phyloP scores from a whole-genome alignment of 345 rosid genomes.

The Rhodamnia rubescens region DNA sequence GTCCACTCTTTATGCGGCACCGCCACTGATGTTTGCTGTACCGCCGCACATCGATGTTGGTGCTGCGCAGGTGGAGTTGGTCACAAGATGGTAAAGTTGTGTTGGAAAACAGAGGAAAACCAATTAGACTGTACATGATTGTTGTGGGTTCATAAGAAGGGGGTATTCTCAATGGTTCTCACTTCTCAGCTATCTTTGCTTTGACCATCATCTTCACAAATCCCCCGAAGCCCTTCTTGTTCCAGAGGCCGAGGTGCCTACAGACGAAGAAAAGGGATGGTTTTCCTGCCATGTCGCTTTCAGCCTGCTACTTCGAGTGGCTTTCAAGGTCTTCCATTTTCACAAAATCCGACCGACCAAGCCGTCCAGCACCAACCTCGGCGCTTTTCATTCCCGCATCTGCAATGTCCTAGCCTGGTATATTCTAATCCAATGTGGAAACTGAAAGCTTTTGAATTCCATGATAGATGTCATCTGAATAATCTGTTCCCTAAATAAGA shows the following conservation, averaged over 20 bases:
- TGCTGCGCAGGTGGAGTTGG: neutral
- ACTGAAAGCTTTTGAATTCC: neutral
- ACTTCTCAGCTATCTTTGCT: neutral
- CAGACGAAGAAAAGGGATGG: neutral
- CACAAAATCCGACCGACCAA: neutral
- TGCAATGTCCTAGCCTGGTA: neutral
- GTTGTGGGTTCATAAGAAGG: neutral
- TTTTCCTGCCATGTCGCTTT: neutral
- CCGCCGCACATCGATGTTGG: neutral
- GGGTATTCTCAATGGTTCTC: neutral
- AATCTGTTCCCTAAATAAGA: neutral
- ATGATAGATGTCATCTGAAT: neutral
- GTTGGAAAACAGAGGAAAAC: neutral
- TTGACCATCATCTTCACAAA: neutral
- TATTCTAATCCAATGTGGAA: neutral
- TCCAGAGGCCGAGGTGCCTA: neutral
- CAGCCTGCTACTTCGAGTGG: neutral
- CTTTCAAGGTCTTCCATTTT: neutral
- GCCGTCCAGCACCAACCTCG: neutral
- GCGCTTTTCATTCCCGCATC: neutral
- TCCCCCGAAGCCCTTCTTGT: neutral
- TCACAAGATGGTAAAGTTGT: neutral
- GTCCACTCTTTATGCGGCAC: neutral
- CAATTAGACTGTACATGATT: neutral
- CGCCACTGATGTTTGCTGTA: neutral